These are phyloP conservation scores for Tricholoma sp. DNA, from an alignment of 768 basidiomycete genomes.

Conservation along the genomic window DNA sequence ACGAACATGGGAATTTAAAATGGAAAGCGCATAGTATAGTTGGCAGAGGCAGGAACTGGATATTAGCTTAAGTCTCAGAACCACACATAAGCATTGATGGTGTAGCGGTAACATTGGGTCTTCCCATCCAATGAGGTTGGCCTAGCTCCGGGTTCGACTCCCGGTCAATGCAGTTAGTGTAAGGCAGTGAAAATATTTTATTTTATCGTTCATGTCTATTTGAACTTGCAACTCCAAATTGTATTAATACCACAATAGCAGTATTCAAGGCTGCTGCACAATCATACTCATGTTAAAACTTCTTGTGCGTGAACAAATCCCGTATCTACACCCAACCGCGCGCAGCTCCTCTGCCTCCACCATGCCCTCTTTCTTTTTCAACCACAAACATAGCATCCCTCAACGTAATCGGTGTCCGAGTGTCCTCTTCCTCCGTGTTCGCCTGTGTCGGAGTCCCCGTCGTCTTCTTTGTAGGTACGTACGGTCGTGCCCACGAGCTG, in stretches of 20 bases:
- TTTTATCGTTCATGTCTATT: too few species aligned
- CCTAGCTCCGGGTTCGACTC: conserved; percentile 54
- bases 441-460: conserved; percentile 21
- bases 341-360: conserved; percentile 74
- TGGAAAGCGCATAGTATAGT: too few species aligned
- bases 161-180: conserved; percentile 51
- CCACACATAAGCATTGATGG: conserved; percentile 7
- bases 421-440: conserved; percentile 48
- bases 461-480: conserved; percentile 51
- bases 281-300: too few species aligned
- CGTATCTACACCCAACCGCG: conserved; percentile 52
- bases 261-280: too few species aligned
- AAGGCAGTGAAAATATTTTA: too few species aligned
- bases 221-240: too few species aligned
- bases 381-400: conserved; percentile 84
- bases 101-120: conserved; percentile 18
- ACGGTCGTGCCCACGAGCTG: conserved; percentile 57
- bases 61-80: too few species aligned
- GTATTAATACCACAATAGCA: too few species aligned
- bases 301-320: neutral
- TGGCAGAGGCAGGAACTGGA: too few species aligned
- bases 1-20: too few species aligned
- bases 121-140: conserved; percentile 20
- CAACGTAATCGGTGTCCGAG: conserved; percentile 57
- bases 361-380: conserved; percentile 78